Evolutionary conservation across 2,329 filamentous ascomycete species (phyloP).

Genomic region (Ambrosiella xylebori): DNA sequence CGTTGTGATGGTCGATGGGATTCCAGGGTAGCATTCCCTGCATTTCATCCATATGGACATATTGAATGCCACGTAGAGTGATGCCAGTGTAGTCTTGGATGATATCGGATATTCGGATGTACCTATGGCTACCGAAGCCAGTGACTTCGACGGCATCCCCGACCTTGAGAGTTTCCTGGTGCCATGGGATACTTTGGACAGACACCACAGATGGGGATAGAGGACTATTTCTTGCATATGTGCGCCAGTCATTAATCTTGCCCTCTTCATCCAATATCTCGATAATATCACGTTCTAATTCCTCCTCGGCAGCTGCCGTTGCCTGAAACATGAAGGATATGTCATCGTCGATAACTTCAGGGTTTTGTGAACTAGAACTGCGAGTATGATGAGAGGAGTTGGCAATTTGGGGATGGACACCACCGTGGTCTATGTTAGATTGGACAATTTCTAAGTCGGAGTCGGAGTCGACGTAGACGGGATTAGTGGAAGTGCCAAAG

Average conservation of each 20-base stretch:
- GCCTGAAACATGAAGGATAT: slow-evolving; percentile 4
- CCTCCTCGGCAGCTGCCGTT: slow-evolving; percentile 8
- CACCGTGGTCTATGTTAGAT: slow-evolving; percentile 2
- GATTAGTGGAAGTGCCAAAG: slow-evolving; percentile 2
- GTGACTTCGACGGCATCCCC: slow-evolving; percentile 8
- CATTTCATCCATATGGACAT: slow-evolving; percentile 21
- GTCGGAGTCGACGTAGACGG: neutral
- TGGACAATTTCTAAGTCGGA: neutral
- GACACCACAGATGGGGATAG: neutral
- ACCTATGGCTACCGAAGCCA: slow-evolving; percentile 9
- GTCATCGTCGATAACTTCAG: neutral
- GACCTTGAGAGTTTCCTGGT: neutral
- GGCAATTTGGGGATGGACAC: neutral
- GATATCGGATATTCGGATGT: slow-evolving; percentile 23
- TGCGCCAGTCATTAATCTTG: neutral
- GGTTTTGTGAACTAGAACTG: too few species aligned
- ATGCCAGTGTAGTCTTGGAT: slow-evolving; percentile 16
- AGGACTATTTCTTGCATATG: slow-evolving; percentile 3
- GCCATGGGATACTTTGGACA: neutral
- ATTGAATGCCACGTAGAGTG: slow-evolving; percentile 23
- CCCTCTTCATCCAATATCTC: slow-evolving; percentile 19
- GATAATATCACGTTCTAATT: slow-evolving; percentile 17
- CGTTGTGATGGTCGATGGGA: slow-evolving; percentile 21
- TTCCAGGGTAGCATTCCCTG: slow-evolving; percentile 21
- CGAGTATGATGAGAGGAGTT: too few species aligned